Base-by-base conservation (phyloP, 441 rosid genomes). In the Euphorbia schlechtendalii region DNA sequence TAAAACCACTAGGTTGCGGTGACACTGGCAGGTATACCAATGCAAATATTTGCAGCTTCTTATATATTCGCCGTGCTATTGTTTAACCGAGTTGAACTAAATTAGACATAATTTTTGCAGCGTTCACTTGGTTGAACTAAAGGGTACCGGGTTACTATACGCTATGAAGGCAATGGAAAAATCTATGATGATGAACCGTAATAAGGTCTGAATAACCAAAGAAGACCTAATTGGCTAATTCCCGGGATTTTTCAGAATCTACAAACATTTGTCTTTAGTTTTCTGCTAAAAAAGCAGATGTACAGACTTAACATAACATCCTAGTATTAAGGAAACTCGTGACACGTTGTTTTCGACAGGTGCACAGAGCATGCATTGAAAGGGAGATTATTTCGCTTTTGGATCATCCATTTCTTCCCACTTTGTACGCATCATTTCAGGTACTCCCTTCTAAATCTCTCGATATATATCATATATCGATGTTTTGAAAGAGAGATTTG, bases 101-200 rank as follows among this genome's bases (percentile, higher is more conserved):
- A n/a, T n/a, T n/a, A n/a, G n/a, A n/a, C n/a, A n/a, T 59, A 27
- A 68, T 41, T 69, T 30, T 69, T 72, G 71, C 75, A 93, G 99
- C 69, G 97, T 93, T 61, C 97, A 93, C 79, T 78, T 93, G 74
- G 99, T 93, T 76, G 97, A 93, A 78, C 82, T 90, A 73, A 74
- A 79, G 76, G 90, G 83, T 41, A 69, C 91, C 8, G 86, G 90
- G 64, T 84, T 85, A 76, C 68, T 87, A 36, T 93, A 76, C 77
- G 99, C 99, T 53, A 88, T 90, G 97, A 93, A 90, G 83, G 97
- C 99, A 75, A 93, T 93, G 99, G 99, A 93, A 69, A 93, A 90
- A 80, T 76, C 86, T 48, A 69, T 82, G 75, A 88, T 93, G 99
- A 69, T 93, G 76, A 88, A 82, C 77, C 96, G 96, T 61, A 90